A percentile compares a stretch with the other conserved stretches of the same genome.
phyloP scores from a whole-genome alignment of 305 asterid species.

The Stenogyne calaminthoides region DNA sequence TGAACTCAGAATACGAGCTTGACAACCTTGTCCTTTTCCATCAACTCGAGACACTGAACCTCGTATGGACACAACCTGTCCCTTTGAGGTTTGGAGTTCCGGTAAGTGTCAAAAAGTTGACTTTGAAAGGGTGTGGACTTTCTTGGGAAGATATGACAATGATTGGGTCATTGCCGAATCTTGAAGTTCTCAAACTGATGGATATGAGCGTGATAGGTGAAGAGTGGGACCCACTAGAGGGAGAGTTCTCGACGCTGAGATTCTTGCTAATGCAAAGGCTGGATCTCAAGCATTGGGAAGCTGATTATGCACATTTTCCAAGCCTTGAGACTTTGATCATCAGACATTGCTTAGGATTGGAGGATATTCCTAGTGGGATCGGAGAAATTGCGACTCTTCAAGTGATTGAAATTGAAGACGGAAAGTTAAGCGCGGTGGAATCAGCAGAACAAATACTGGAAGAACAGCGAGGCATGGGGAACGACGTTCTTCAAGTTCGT shows the following conservation, averaged over 20 bases:
- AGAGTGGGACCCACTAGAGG: constrained; percentile 35
- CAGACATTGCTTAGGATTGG: constrained; percentile 18
- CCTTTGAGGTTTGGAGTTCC: constrained; percentile 24
- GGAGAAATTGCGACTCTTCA: constrained; percentile 36
- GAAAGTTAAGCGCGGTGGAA: constrained; percentile 13
- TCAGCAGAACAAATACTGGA: constrained; percentile 25
- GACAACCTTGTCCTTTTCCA: constrained; percentile 23
- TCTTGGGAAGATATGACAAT: constrained; percentile 34
- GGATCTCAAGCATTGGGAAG: constrained; percentile 30
- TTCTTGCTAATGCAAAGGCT: constrained; percentile 32
- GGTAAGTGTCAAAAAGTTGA: constrained; percentile 27
- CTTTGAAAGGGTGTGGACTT: constrained; percentile 12
- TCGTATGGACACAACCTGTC: background rate
- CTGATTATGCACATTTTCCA: background rate
- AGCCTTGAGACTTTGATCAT: constrained; percentile 29
- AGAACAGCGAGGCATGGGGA: constrained; percentile 30
- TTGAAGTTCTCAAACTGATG: constrained; percentile 36
- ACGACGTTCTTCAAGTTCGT: constrained; percentile 31
- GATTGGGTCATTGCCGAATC: constrained; percentile 35
- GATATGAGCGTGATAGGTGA: constrained; percentile 28
- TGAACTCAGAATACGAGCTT: constrained; percentile 15
- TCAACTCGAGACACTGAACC: constrained; percentile 24
- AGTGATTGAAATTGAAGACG: constrained; percentile 19
- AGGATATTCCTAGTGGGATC: constrained; percentile 27
- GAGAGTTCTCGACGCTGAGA: constrained; percentile 23